phyloP scores from a whole-genome alignment of 2,329 filamentous ascomycete genomes.

The Colletotrichum kahawae region DNA sequence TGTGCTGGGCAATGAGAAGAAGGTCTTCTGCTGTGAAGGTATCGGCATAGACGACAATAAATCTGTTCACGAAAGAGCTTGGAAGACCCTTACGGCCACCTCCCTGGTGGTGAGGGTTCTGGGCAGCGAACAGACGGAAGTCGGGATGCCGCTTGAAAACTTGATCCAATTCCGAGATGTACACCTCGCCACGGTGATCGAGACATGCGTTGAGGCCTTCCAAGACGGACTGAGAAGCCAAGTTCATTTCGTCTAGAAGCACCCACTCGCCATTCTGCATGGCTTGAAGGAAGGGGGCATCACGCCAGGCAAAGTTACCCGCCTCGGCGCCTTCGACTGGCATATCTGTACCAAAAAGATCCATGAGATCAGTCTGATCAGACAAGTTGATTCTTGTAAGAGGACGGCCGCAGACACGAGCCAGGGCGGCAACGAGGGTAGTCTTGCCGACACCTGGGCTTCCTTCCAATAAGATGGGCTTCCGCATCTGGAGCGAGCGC shows the following conservation, averaged over 20 bases:
- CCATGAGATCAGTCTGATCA: conserved; percentile 97
- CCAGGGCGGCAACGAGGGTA: conserved; percentile 85
- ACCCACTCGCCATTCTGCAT: conserved; percentile 99
- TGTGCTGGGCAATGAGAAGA: conserved; percentile 77
- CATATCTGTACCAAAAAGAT: conserved; percentile 95
- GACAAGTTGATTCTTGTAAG: conserved; percentile 96
- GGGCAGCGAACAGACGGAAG: conserved; percentile 95
- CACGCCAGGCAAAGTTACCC: conserved; percentile 92
- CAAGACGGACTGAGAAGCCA: conserved; percentile 94
- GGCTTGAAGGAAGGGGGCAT: conserved; percentile 92
- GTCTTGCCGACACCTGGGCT: conserved; percentile 99
- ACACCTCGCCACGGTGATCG: conserved; percentile 94
- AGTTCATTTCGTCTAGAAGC: conserved; percentile 96
- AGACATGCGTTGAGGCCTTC: conserved; percentile 96
- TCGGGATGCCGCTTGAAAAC: conserved; percentile 88
- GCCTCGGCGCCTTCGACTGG: conserved; percentile 91
- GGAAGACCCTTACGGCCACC: conserved; percentile 94
- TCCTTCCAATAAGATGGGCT: conserved; percentile 93
- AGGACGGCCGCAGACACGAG: conserved; percentile 78
- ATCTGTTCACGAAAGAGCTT: conserved; percentile 95
- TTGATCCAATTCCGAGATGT: conserved; percentile 93
- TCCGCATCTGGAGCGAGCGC: conserved; percentile 84
- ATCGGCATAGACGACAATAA: conserved; percentile 97
- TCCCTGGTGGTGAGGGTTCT: conserved; percentile 97
- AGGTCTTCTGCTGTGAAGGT: conserved; percentile 84